Conservation (phyloP, 2,329 filamentous ascomycete species). For the Gremmenia infestans region DNA sequence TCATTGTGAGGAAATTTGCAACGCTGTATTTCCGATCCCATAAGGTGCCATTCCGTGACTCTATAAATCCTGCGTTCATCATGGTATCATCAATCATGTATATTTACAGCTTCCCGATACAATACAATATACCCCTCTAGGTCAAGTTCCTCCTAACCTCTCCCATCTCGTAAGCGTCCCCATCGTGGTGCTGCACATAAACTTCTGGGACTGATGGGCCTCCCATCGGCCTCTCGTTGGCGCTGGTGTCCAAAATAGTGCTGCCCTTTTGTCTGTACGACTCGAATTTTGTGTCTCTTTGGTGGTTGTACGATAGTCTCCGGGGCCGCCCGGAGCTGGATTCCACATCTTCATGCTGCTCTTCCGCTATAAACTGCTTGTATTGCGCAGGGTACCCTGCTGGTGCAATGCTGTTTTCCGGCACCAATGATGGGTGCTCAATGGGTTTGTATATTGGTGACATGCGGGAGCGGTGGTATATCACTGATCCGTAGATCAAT, state of each 20-base stretch:
- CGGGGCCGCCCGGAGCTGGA: neutral
- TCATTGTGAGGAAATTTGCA: too few relatives aligned
- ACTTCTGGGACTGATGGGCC: conserved; percentile 14
- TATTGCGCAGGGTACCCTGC: neutral
- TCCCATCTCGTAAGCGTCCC: conserved; percentile 16
- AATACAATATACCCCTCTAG: neutral
- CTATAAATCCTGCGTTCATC: neutral
- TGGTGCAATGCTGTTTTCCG: neutral
- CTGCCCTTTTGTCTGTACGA: conserved; percentile 9
- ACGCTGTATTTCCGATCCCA: too few relatives aligned
- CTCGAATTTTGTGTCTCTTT: conserved; percentile 19
- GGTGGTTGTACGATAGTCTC: conserved; percentile 20
- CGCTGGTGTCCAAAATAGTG: neutral
- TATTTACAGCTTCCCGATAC: neutral
- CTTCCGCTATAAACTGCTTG: neutral
- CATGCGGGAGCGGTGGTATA: conserved; percentile 17
- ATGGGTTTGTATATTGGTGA: conserved; percentile 9
- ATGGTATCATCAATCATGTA: conserved; percentile 1
- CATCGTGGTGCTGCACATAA: conserved; percentile 21
- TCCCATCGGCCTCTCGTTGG: neutral
- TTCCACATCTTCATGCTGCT: conserved; percentile 3
- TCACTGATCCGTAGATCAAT: conserved; percentile 23
- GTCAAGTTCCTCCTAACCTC: conserved; percentile 1
- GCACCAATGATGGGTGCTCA: conserved; percentile 1
- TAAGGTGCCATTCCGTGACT: too few relatives aligned